These are phyloP conservation scores for Castanea crenata DNA, from an alignment of 306 rosid species.

Conservation along the genomic window DNA sequence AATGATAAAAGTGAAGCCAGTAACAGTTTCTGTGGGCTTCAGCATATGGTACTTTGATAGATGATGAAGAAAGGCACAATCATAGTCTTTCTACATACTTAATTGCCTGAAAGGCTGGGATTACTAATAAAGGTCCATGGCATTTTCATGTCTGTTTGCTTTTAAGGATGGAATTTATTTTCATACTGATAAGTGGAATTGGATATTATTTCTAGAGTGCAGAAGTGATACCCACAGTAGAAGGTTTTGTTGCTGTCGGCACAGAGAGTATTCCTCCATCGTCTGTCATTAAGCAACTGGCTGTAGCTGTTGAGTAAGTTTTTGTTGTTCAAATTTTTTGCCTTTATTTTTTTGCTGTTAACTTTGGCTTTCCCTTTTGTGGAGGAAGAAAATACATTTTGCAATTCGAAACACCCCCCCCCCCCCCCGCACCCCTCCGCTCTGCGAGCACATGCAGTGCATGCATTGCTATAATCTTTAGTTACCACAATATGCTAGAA, in stretches of 20 bases:
- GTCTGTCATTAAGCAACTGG: constrained; percentile 78
- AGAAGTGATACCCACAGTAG: constrained; percentile 70
- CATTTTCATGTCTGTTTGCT: constrained; percentile 5
- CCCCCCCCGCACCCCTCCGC: no score
- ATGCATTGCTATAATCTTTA: background rate
- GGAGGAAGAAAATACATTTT: background rate
- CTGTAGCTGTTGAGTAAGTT: constrained; percentile 88
- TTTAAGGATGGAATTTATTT: constrained; percentile 3
- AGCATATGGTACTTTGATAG: constrained; percentile 4
- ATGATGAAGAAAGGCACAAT: constrained; percentile 9
- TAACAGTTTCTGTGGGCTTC: background rate
- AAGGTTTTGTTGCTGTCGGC: constrained; percentile 58
- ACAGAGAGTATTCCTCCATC: constrained; percentile 68
- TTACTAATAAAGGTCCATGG: constrained; percentile 2
- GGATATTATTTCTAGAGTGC: constrained; percentile 42
- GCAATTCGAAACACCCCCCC: no score
- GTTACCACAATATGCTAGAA: background rate
- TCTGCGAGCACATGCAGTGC: background rate
- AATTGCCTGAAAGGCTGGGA: constrained; percentile 1
- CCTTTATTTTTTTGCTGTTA: constrained; percentile 19
- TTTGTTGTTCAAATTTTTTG: constrained; percentile 18
- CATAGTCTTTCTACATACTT: background rate
- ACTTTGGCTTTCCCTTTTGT: constrained; percentile 7
- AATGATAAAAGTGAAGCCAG: background rate
- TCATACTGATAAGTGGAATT: constrained; percentile 23